phyloP scores from a whole-genome alignment of 2,329 filamentous ascomycete species.

The Hypoxylon sp. region DNA sequence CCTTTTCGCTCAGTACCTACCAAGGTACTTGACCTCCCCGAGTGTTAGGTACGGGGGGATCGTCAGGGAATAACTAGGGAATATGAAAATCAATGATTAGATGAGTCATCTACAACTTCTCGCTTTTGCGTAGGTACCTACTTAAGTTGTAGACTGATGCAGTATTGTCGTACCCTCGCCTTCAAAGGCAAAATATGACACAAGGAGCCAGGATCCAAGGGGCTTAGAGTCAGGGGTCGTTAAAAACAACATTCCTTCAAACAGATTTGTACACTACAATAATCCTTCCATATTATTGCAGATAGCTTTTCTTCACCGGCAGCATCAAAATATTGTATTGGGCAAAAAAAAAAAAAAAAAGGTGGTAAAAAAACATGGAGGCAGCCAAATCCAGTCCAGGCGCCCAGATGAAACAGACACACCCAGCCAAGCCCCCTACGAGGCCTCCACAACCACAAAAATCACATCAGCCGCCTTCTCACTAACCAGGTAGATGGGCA shows the following conservation, averaged over 20 bases:
- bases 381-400: not conserved
- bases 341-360: not conserved
- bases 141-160: not conserved
- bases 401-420: not conserved
- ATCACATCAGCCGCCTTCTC: conserved; percentile 70
- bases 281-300: not conserved
- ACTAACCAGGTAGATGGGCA: conserved; percentile 62
- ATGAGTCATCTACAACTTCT: not conserved
- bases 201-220: not conserved
- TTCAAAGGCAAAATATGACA: not conserved
- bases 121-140: not conserved
- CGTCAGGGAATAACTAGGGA: not conserved
- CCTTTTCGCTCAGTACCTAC: not conserved
- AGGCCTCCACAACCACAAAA: conserved; percentile 60
- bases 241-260: not conserved
- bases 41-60: not conserved
- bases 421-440: conserved; percentile 3
- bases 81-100: not conserved
- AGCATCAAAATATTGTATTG: not conserved
- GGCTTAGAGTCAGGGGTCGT: not conserved
- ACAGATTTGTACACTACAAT: not conserved
- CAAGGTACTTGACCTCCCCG: not conserved
- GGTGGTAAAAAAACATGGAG: not conserved
- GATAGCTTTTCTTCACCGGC: not conserved
- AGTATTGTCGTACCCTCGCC: not conserved